phyloP scores from a whole-genome alignment of 306 rosid genomes.

The Begonia masoniana region DNA sequence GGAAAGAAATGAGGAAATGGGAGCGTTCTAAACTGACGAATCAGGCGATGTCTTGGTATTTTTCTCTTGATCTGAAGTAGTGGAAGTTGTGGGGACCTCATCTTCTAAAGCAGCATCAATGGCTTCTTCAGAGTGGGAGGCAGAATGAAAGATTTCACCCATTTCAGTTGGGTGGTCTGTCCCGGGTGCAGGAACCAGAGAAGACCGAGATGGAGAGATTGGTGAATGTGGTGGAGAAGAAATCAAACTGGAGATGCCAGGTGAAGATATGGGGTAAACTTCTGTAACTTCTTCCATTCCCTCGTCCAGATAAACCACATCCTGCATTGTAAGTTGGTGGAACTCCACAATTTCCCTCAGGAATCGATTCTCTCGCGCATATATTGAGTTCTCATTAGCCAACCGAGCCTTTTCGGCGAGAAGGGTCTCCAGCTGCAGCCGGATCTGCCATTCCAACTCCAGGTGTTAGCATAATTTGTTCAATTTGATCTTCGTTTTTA shows the following conservation, averaged over 20 bases:
- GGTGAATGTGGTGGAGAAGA: constrained; percentile 41
- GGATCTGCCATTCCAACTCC: constrained; percentile 38
- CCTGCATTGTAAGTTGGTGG: constrained; percentile 95
- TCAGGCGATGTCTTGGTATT: constrained; percentile 20
- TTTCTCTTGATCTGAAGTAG: constrained; percentile 14
- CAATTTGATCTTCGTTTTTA: neutral
- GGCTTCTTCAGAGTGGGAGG: constrained; percentile 11
- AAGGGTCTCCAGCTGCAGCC: constrained; percentile 88
- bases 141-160: constrained; percentile 24
- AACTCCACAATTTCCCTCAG: constrained; percentile 91
- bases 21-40: constrained; percentile 21
- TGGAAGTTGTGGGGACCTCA: constrained; percentile 19
- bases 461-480: neutral
- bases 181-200: constrained; percentile 15
- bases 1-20: neutral
- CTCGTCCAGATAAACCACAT: constrained; percentile 76
- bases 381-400: constrained; percentile 75
- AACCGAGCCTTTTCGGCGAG: constrained; percentile 86
- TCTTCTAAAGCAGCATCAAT: constrained; percentile 16
- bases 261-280: constrained; percentile 44
- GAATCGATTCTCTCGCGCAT: constrained; percentile 85
- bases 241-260: constrained; percentile 22
- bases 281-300: constrained; percentile 82
- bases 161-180: constrained; percentile 6
- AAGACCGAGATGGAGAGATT: constrained; percentile 18